These are phyloP conservation scores for Saccharomycopsis synnaedendra DNA, from an alignment of 805 yeast genomes.

Conservation along the genomic window DNA sequence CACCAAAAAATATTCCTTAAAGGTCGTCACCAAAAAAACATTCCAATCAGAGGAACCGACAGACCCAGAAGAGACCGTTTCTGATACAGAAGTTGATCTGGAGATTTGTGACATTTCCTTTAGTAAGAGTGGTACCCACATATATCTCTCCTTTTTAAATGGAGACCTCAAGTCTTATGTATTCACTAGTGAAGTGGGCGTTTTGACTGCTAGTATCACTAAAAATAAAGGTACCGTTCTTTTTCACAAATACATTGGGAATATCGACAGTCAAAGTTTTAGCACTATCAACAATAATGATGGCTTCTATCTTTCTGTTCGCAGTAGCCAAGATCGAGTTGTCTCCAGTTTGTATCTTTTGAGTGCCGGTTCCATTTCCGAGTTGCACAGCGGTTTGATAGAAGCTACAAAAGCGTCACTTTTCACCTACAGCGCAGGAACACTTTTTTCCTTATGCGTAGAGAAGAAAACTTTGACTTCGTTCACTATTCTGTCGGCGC, in stretches of 20 bases:
- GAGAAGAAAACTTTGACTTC: background rate
- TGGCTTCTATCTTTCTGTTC: conserved; percentile 4
- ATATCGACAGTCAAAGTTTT: background rate
- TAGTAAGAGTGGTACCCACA: conserved; percentile 4
- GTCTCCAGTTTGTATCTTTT: background rate
- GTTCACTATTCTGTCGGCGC: background rate
- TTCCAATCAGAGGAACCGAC: too few species aligned
- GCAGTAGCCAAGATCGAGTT: background rate
- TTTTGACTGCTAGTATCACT: background rate
- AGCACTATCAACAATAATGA: conserved; percentile 1
- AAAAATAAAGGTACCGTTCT: background rate
- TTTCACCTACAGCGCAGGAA: conserved; percentile 8
- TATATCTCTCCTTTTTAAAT: conserved; percentile 1
- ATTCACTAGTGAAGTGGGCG: background rate
- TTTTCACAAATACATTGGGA: background rate
- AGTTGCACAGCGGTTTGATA: background rate
- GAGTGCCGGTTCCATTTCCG: conserved; percentile 3
- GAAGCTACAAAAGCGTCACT: background rate
- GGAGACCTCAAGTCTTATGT: conserved; percentile 3
- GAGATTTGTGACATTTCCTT: conserved; percentile 2
- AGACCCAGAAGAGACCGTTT: background rate
- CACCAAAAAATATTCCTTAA: conserved; percentile 8
- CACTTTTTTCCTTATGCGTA: conserved; percentile 1
- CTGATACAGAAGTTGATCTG: conserved; percentile 4
- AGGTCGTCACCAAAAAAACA: conserved; percentile 6